Percentiles rank a stretch among this genome's conserved stretches.
phyloP scores from a whole-genome alignment of 371 early-diverging fungal genomes.

The Haplosporangium sp. region DNA sequence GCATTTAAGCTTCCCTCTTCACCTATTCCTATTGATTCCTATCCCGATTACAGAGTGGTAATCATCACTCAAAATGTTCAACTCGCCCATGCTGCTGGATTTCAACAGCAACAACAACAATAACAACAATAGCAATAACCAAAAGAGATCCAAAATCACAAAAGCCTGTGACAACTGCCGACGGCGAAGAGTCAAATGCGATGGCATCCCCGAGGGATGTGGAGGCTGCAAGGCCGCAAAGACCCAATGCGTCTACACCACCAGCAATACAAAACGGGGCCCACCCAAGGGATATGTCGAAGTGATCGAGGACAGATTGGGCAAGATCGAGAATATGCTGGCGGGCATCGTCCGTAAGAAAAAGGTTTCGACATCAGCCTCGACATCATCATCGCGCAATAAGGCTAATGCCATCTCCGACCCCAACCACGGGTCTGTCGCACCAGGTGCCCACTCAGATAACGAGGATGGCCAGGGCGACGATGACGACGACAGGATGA shows the following conservation, averaged over 20 bases:
- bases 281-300: conserved; percentile 82
- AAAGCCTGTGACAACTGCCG: conserved; percentile 61
- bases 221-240: conserved; percentile 62
- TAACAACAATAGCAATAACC: conserved; percentile 17
- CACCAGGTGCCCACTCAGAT: conserved; percentile 10
- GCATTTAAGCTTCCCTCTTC: neutral
- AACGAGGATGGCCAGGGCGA: conserved; percentile 21
- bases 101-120: conserved; percentile 28
- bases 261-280: conserved; percentile 64
- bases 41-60: neutral
- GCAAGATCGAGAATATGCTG: conserved; percentile 74
- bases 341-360: conserved; percentile 58
- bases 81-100: conserved; percentile 49
- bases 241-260: conserved; percentile 60
- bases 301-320: conserved; percentile 76
- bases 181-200: conserved; percentile 66
- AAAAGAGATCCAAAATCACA: conserved; percentile 53
- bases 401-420: conserved; percentile 14
- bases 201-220: conserved; percentile 59
- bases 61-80: conserved; percentile 36
- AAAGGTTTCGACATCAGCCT: conserved; percentile 15
- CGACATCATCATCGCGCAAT: neutral
- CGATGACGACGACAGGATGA: conserved; percentile 36
- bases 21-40: neutral
- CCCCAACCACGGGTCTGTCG: neutral